Percentiles rank a stretch among this genome's conserved stretches.
Evolutionary conservation across 805 yeast genomes (phyloP).

Genomic region (Martiniozyma abietophila): DNA sequence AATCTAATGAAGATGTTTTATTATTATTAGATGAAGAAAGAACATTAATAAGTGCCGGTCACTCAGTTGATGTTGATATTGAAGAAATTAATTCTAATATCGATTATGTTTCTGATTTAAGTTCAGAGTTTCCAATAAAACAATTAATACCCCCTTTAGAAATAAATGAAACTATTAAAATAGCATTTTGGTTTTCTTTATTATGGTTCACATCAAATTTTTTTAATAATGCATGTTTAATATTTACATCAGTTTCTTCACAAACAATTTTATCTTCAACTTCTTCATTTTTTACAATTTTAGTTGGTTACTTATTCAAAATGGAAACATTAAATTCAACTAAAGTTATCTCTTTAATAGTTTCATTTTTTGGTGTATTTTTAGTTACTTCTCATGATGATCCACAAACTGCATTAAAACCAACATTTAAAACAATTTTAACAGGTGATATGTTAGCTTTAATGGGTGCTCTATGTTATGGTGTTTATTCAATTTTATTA

Average conservation of each 20-base stretch:
- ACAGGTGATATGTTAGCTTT: slow-evolving; percentile 77
- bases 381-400: slow-evolving; percentile 66
- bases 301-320: slow-evolving; percentile 65
- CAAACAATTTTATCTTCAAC: slow-evolving; percentile 92
- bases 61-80: no score
- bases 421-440: slow-evolving; percentile 21
- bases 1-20: no score
- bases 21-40: no score
- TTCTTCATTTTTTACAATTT: slow-evolving; percentile 82
- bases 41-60: no score
- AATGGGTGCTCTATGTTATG: slow-evolving; percentile 82
- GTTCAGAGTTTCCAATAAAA: no score
- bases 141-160: slow-evolving; percentile 28
- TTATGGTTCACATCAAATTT: slow-evolving; percentile 89
- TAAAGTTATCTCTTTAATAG: slow-evolving; percentile 60
- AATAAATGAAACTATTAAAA: slow-evolving; percentile 53
- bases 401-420: slow-evolving; percentile 26
- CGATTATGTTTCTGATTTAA: no score
- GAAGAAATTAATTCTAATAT: no score
- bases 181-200: slow-evolving; percentile 75
- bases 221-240: slow-evolving; percentile 77
- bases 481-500: slow-evolving; percentile 78
- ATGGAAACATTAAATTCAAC: slow-evolving; percentile 58
- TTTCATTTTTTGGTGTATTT: slow-evolving; percentile 71
- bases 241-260: slow-evolving; percentile 86